Conservation (phyloP, 2,329 filamentous ascomycete species). For the Elsinoe batatas region DNA sequence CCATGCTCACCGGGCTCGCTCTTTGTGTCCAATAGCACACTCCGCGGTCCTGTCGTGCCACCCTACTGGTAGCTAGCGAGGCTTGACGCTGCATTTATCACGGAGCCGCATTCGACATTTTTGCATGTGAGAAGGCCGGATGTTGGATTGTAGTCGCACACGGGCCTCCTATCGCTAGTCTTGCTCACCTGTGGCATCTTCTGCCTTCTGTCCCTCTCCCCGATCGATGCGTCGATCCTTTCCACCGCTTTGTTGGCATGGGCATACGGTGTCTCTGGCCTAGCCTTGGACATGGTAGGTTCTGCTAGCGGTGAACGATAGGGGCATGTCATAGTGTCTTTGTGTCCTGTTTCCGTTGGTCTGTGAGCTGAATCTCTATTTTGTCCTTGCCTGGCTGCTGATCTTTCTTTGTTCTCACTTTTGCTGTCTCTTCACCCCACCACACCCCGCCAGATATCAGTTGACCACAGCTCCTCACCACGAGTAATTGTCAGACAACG, state of each 20-base stretch:
- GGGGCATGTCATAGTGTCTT: slow-evolving; percentile 11
- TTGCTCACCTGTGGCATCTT: background rate
- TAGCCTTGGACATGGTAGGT: slow-evolving; percentile 8
- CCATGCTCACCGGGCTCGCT: background rate
- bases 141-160: background rate
- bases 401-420: slow-evolving; percentile 4
- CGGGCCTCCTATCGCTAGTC: background rate
- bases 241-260: background rate
- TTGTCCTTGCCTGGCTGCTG: slow-evolving; percentile 9
- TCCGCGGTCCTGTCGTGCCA: slow-evolving; percentile 11
- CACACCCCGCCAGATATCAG: slow-evolving; percentile 6
- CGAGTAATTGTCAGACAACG: background rate
- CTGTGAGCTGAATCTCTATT: slow-evolving; percentile 1
- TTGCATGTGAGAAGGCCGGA: slow-evolving; percentile 5
- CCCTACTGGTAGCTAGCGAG: background rate
- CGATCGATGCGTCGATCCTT: slow-evolving; percentile 7
- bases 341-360: slow-evolving; percentile 9
- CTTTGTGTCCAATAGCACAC: background rate
- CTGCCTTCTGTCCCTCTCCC: background rate
- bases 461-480: background rate
- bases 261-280: slow-evolving; percentile 9
- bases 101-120: slow-evolving; percentile 8
- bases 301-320: slow-evolving; percentile 10
- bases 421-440: background rate
- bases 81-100: background rate